Evolutionary conservation across 108 stramenopile genomes (phyloP).

Genomic region (Skeletonema tropicum): DNA sequence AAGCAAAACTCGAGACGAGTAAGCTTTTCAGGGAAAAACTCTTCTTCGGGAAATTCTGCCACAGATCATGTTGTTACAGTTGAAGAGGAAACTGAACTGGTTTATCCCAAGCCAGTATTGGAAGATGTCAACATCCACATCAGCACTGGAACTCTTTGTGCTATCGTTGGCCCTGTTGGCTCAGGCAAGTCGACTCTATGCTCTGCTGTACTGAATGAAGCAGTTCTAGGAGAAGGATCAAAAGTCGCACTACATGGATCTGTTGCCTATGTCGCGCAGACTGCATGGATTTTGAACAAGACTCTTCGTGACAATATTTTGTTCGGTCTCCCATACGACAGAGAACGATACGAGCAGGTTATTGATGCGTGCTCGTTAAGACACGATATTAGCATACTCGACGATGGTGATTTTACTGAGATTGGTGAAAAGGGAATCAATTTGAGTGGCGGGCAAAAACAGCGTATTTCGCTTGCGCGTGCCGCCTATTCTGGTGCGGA

Average conservation of each 20-base stretch:
- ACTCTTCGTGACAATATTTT: constrained; percentile 94
- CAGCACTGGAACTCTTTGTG: constrained; percentile 72
- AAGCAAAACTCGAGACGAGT: constrained; percentile 3
- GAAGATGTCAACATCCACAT: constrained; percentile 52
- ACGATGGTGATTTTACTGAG: constrained; percentile 85
- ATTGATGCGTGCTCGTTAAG: constrained; percentile 77
- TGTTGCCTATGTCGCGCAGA: constrained; percentile 87
- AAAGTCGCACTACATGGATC: constrained; percentile 54
- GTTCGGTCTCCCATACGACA: constrained; percentile 82
- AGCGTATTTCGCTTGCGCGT: constrained; percentile 74
- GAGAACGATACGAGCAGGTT: constrained; percentile 75
- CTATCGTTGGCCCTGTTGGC: constrained; percentile 87
- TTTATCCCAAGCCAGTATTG: constrained; percentile 59
- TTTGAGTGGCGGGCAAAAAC: constrained; percentile 80
- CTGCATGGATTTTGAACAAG: constrained; percentile 92
- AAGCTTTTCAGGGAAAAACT: neutral
- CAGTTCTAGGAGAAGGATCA: constrained; percentile 56
- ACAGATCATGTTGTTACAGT: neutral
- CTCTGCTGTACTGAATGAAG: constrained; percentile 80
- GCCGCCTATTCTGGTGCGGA: constrained; percentile 86
- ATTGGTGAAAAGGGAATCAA: constrained; percentile 96
- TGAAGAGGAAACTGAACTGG: constrained; percentile 27
- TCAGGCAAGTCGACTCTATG: constrained; percentile 81
- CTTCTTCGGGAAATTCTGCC: neutral
- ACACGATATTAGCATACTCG: constrained; percentile 74